phyloP scores from a whole-genome alignment of 1,284 basidiomycete genomes.

The Gomphus sp. region DNA sequence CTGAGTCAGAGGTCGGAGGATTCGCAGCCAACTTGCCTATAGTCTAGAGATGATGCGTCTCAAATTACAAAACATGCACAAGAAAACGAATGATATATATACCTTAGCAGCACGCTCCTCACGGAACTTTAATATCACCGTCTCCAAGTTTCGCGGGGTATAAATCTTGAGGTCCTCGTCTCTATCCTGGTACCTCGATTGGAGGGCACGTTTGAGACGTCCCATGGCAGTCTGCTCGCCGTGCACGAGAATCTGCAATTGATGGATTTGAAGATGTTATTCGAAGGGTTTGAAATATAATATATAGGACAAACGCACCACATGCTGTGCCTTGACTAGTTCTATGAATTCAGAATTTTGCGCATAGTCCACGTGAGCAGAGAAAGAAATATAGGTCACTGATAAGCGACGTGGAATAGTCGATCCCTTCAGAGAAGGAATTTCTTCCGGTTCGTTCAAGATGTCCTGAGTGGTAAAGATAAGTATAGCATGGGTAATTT shows the following conservation, averaged over 20 bases:
- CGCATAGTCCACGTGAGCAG: slow-evolving; percentile 94
- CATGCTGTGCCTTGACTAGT: slow-evolving; percentile 86
- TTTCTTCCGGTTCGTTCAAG: slow-evolving; percentile 89
- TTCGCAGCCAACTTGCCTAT: slow-evolving; percentile 86
- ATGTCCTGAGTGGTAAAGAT: slow-evolving; percentile 59
- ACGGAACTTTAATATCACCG: slow-evolving; percentile 82
- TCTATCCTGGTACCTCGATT: slow-evolving; percentile 81
- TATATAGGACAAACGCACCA: slow-evolving; percentile 46
- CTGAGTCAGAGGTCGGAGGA: slow-evolving; percentile 60
- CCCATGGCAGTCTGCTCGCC: slow-evolving; percentile 96
- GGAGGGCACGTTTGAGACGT: slow-evolving; percentile 80
- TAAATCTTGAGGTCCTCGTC: slow-evolving; percentile 97
- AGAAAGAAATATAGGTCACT: slow-evolving; percentile 97
- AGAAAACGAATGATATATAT: slow-evolving; percentile 16
- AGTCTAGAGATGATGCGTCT: slow-evolving; percentile 38
- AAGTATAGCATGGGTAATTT: slow-evolving; percentile 11
- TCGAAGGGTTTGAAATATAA: too few species aligned
- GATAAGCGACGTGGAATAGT: slow-evolving; percentile 86
- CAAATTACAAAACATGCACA: not conserved
- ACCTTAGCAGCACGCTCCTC: slow-evolving; percentile 94
- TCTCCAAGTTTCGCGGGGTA: slow-evolving; percentile 90
- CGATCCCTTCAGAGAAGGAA: slow-evolving; percentile 72
- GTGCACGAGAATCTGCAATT: slow-evolving; percentile 80
- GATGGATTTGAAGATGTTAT: not conserved
- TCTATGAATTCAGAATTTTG: slow-evolving; percentile 98